These are phyloP conservation scores for Centrapalus pauciflorus DNA, from an alignment of 129 eudicot species.

Conservation along the genomic window DNA sequence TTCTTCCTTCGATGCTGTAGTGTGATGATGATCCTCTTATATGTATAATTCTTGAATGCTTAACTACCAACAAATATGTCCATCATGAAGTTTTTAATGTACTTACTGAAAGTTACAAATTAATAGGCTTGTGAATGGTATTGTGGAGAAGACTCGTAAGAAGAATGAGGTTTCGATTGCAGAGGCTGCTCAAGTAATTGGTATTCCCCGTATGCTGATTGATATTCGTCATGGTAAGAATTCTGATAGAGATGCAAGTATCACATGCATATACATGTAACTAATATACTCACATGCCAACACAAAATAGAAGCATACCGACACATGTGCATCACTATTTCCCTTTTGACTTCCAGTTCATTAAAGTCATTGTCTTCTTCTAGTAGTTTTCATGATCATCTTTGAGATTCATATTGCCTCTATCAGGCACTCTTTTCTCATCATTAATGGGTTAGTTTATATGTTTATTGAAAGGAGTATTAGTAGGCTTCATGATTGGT, in stretches of 20 bases:
- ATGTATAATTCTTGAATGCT: background rate
- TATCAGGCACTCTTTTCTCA: background rate
- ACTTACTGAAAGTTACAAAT: slow-evolving; percentile 8
- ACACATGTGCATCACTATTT: background rate
- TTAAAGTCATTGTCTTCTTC: background rate
- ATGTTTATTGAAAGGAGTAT: background rate
- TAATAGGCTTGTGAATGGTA: slow-evolving; percentile 86
- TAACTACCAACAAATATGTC: background rate
- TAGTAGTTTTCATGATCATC: background rate
- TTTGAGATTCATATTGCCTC: background rate
- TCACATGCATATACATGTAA: background rate
- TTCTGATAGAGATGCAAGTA: background rate
- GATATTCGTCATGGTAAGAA: slow-evolving; percentile 89
- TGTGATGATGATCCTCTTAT: no score
- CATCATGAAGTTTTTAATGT: background rate
- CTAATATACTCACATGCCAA: background rate
- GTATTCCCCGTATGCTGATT: slow-evolving; percentile 89
- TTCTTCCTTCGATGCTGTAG: background rate
- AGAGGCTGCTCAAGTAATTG: slow-evolving; percentile 71
- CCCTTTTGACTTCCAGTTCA: background rate
- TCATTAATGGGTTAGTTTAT: background rate
- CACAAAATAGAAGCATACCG: background rate
- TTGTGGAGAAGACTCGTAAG: slow-evolving; percentile 79
- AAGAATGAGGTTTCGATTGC: slow-evolving; percentile 69
- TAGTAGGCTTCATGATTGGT: background rate